Conservation (phyloP, 345 rosid species). For the Eucalyptus cladocalyx region DNA sequence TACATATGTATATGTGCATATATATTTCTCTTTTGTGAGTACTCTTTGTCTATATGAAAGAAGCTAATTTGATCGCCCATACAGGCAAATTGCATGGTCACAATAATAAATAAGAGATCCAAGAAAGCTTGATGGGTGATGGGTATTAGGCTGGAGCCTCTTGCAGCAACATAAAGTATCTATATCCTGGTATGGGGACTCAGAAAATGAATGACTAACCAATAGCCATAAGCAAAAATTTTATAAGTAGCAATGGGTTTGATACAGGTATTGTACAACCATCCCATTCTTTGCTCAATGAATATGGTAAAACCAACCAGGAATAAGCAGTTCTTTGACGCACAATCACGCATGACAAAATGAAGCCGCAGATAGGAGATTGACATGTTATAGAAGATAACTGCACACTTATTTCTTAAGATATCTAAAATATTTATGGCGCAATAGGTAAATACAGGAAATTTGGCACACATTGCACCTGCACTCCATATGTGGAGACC, state of each 20-base stretch:
- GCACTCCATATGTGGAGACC: neutral
- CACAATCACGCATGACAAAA: neutral
- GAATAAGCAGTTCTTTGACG: neutral
- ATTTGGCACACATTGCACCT: neutral
- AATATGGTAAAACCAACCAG: neutral
- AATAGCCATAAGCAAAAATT: neutral
- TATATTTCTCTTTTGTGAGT: neutral
- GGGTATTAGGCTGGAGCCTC: neutral
- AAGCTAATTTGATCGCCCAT: neutral
- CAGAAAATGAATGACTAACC: neutral
- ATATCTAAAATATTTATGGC: neutral
- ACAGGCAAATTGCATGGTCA: neutral
- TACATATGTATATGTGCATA: neutral
- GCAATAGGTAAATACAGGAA: neutral
- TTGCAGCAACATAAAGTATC: neutral
- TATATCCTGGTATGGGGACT: neutral
- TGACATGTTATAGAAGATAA: neutral
- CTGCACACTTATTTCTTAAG: neutral
- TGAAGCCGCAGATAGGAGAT: neutral
- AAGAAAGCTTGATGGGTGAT: neutral
- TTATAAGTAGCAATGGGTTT: neutral
- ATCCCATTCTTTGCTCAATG: neutral
- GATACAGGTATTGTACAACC: neutral
- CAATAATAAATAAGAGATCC: neutral
- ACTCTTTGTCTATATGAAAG: neutral